These are phyloP conservation scores for Stentor roeselii DNA, from an alignment of 73 alveolate species.

Conservation along the genomic window DNA sequence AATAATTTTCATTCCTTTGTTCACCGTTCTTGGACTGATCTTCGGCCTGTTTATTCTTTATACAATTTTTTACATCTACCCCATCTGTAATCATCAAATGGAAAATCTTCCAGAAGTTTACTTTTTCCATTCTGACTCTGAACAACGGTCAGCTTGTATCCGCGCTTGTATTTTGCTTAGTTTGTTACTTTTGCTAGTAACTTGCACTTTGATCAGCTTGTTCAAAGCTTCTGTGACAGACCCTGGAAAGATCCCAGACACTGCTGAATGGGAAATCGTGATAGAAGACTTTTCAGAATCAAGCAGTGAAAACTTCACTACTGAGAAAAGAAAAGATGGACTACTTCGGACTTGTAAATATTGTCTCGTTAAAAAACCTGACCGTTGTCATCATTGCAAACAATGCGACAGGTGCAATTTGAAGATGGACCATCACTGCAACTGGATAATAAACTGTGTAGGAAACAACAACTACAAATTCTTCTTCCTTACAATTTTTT, in stretches of 20 bases:
- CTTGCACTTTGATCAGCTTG: background rate
- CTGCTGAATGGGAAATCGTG: slow-evolving; percentile 46
- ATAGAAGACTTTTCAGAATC: slow-evolving; percentile 10
- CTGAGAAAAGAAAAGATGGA: slow-evolving; percentile 48
- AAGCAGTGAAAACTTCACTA: background rate
- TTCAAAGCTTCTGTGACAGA: slow-evolving; percentile 28
- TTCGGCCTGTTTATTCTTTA: background rate
- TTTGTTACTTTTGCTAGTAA: background rate
- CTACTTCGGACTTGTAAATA: slow-evolving; percentile 42
- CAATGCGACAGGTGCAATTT: slow-evolving; percentile 67
- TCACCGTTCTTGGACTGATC: background rate
- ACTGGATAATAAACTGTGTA: slow-evolving; percentile 80
- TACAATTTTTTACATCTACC: background rate
- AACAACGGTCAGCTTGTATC: background rate
- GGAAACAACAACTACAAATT: slow-evolving; percentile 67
- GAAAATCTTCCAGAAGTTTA: background rate
- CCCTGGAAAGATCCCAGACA: slow-evolving; percentile 50
- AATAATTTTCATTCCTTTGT: background rate
- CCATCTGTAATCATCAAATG: background rate
- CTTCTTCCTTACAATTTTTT: slow-evolving; percentile 17
- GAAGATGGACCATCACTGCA: slow-evolving; percentile 90
- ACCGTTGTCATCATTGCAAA: slow-evolving; percentile 80
- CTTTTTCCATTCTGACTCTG: background rate
- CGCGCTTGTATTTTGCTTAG: background rate
- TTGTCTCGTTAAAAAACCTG: slow-evolving; percentile 67